These are phyloP conservation scores for Coniochaeta ligniaria DNA, from an alignment of 2,329 filamentous ascomycete genomes.

Conservation along the genomic window DNA sequence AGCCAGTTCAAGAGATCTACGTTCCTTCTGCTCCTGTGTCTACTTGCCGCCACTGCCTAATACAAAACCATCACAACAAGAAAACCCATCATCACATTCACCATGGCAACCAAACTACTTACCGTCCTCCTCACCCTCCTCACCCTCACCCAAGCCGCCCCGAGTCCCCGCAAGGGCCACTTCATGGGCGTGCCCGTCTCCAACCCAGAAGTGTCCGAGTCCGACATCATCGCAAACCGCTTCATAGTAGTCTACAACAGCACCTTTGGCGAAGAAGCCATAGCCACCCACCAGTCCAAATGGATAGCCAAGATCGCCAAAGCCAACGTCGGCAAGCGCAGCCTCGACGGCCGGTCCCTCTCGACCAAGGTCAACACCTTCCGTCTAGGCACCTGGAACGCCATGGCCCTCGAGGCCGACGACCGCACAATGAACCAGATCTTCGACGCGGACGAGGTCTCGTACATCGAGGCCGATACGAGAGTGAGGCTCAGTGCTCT, in stretches of 20 bases:
- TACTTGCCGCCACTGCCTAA: not conserved
- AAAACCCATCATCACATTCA: no score
- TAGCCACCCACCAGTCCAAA: slow-evolving; percentile 40
- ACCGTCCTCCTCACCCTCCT: slow-evolving; percentile 12
- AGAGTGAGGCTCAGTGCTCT: slow-evolving; percentile 34
- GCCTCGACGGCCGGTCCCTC: slow-evolving; percentile 35
- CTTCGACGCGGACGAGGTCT: slow-evolving; percentile 33
- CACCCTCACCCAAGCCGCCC: slow-evolving; percentile 11
- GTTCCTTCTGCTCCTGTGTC: slow-evolving; percentile 1
- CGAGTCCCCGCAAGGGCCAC: slow-evolving; percentile 15
- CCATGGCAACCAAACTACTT: slow-evolving; percentile 17
- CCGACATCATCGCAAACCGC: slow-evolving; percentile 43
- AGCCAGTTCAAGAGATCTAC: not conserved
- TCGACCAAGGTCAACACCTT: slow-evolving; percentile 40
- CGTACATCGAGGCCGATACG: slow-evolving; percentile 38
- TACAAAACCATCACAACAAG: not conserved
- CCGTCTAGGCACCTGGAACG: slow-evolving; percentile 42
- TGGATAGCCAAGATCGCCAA: slow-evolving; percentile 44
- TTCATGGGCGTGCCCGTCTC: slow-evolving; percentile 36
- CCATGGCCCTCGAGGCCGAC: slow-evolving; percentile 34
- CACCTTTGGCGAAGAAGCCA: slow-evolving; percentile 37
- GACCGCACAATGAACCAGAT: slow-evolving; percentile 31
- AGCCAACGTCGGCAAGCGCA: slow-evolving; percentile 49
- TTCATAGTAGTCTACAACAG: slow-evolving; percentile 62
- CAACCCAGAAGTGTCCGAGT: slow-evolving; percentile 34